These are phyloP conservation scores for Cryptosporidium viatorum DNA, from an alignment of 169 alveolate genomes.

Conservation along the genomic window DNA sequence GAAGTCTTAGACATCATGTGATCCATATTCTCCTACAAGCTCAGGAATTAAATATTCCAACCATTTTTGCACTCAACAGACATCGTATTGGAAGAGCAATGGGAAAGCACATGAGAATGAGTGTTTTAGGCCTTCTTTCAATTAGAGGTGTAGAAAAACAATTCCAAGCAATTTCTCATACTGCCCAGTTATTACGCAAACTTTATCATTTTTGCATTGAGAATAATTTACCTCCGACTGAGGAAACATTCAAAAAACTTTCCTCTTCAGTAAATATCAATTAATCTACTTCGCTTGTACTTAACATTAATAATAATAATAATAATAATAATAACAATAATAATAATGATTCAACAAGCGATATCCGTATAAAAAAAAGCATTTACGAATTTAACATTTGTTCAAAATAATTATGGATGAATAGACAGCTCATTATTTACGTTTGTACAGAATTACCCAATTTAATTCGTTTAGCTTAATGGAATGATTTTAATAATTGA, in stretches of 20 bases:
- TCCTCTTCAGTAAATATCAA: slow-evolving; percentile 32
- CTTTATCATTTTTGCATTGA: slow-evolving; percentile 54
- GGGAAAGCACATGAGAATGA: slow-evolving; percentile 77
- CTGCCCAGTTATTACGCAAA: slow-evolving; percentile 49
- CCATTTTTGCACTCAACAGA: slow-evolving; percentile 62
- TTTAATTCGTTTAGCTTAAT: background rate
- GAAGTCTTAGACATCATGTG: slow-evolving; percentile 72
- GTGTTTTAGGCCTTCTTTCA: slow-evolving; percentile 75
- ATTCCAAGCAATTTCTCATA: slow-evolving; percentile 67
- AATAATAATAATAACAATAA: too few species aligned
- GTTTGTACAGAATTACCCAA: background rate
- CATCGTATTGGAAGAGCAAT: slow-evolving; percentile 75
- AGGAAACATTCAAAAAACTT: slow-evolving; percentile 72
- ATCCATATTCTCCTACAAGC: slow-evolving; percentile 72
- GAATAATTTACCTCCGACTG: slow-evolving; percentile 62
- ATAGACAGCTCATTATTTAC: background rate
- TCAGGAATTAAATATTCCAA: slow-evolving; percentile 73
- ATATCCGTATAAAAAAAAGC: background rate
- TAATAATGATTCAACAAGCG: background rate
- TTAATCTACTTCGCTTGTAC: background rate
- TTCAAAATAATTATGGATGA: background rate
- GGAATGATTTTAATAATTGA: background rate
- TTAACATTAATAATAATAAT: background rate
- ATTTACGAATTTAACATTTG: background rate
- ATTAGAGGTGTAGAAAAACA: slow-evolving; percentile 69